Conservation (phyloP, 352 stramenopile species). For the Phytopythium aichiense region DNA sequence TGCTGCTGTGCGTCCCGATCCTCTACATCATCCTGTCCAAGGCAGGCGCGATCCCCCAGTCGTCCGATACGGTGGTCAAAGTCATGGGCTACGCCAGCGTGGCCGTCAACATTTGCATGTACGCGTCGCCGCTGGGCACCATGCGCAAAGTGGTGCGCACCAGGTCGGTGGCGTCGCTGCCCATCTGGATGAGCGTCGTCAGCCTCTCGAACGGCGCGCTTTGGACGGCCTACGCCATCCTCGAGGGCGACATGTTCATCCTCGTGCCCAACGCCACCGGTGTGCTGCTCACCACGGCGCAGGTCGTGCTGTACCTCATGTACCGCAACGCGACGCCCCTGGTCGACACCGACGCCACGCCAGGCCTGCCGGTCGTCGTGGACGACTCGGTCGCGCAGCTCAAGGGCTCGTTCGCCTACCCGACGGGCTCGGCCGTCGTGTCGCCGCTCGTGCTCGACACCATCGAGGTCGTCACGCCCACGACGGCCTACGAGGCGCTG, state of each 20-base stretch:
- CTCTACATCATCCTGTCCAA: constrained; percentile 15
- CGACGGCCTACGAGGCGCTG: not conserved
- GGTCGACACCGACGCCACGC: not conserved
- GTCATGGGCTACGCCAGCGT: constrained; percentile 34
- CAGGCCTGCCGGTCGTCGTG: constrained; percentile 7
- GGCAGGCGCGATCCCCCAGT: constrained; percentile 14
- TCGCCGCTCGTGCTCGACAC: constrained; percentile 7
- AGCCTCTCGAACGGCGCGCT: constrained; percentile 39
- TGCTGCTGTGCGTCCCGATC: constrained; percentile 11
- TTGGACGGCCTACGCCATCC: constrained; percentile 39
- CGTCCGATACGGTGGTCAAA: constrained; percentile 13
- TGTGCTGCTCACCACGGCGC: constrained; percentile 18
- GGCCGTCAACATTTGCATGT: constrained; percentile 34
- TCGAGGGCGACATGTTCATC: constrained; percentile 39
- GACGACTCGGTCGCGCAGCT: constrained; percentile 10
- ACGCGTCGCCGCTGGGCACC: constrained; percentile 40
- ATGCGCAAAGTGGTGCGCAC: constrained; percentile 33
- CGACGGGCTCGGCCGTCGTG: constrained; percentile 6
- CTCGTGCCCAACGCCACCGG: constrained; percentile 36
- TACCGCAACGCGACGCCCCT: constrained; percentile 15
- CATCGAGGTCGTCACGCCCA: constrained; percentile 11
- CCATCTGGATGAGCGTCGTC: constrained; percentile 37
- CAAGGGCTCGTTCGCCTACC: constrained; percentile 7
- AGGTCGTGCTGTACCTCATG: constrained; percentile 23
- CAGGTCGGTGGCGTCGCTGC: constrained; percentile 38